A percentile compares a stretch with the other conserved stretches of the same genome.
phyloP scores from a whole-genome alignment of 2,329 filamentous ascomycete genomes.

The Podosphaera fusca region DNA sequence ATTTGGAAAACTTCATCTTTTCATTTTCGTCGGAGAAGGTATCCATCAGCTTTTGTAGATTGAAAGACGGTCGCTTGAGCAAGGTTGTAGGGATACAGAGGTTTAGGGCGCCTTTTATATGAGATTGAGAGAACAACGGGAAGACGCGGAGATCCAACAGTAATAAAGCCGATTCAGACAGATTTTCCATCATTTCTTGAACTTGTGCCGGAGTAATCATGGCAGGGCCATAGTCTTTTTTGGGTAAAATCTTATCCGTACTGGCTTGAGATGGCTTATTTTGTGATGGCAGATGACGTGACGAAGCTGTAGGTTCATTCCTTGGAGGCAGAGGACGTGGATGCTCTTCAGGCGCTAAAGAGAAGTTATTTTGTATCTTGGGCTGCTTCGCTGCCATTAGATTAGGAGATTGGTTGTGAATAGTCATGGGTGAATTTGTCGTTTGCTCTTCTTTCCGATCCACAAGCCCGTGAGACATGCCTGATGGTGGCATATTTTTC shows the following conservation, averaged over 20 bases:
- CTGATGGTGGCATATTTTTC: not conserved
- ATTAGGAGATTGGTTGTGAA: constrained; percentile 25
- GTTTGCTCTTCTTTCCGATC: not conserved
- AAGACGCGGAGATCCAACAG: constrained; percentile 71
- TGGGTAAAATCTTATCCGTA: constrained; percentile 30
- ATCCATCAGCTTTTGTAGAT: constrained; percentile 64
- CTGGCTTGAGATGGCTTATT: constrained; percentile 12
- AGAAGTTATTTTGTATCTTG: constrained; percentile 9
- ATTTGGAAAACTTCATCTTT: constrained; percentile 49
- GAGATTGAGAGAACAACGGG: constrained; percentile 54
- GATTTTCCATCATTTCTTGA: constrained; percentile 28
- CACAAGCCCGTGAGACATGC: not conserved
- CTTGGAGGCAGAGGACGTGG: constrained; percentile 30
- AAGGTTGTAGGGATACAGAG: constrained; percentile 89
- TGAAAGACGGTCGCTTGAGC: constrained; percentile 75
- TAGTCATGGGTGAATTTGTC: constrained; percentile 5
- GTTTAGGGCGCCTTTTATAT: constrained; percentile 64
- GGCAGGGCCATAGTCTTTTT: constrained; percentile 23
- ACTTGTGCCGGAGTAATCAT: constrained; percentile 32
- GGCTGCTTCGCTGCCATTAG: constrained; percentile 16
- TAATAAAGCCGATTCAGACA: constrained; percentile 22
- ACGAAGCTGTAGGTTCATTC: constrained; percentile 22
- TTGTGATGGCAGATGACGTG: constrained; percentile 14
- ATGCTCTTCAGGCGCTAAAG: constrained; percentile 24
- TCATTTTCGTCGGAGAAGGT: constrained; percentile 58